Conservation (phyloP, 2,329 filamentous ascomycete genomes). For the Ophiostoma populinum region DNA sequence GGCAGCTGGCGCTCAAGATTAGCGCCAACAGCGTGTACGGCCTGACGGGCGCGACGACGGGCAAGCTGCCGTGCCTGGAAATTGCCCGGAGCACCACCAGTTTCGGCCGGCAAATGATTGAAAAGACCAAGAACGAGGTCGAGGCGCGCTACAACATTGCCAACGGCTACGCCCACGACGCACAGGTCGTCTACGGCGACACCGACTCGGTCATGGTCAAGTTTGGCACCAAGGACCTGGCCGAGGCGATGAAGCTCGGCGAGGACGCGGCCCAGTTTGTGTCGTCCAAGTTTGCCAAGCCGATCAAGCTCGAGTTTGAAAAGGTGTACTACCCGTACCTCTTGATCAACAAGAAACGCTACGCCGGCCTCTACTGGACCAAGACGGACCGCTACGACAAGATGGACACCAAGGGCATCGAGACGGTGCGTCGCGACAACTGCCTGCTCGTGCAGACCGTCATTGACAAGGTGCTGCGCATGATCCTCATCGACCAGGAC, state of each 20-base stretch:
- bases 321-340: slow-evolving; percentile 98
- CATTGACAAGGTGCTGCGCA: slow-evolving; percentile 88
- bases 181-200: slow-evolving; percentile 95
- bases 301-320: slow-evolving; percentile 98
- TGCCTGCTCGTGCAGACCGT: slow-evolving; percentile 90
- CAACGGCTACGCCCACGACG: slow-evolving; percentile 88
- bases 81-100: slow-evolving; percentile 95
- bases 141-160: slow-evolving; percentile 78
- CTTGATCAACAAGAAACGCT: slow-evolving; percentile 98
- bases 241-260: slow-evolving; percentile 86
- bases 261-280: slow-evolving; percentile 80
- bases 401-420: slow-evolving; percentile 99
- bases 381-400: slow-evolving; percentile 91
- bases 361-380: slow-evolving; percentile 96
- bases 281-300: slow-evolving; percentile 82
- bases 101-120: slow-evolving; percentile 98
- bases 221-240: slow-evolving; percentile 76
- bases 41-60: slow-evolving; percentile 86
- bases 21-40: slow-evolving; percentile 97
- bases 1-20: slow-evolving; percentile 88
- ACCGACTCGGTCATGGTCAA: slow-evolving; percentile 99
- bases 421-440: slow-evolving; percentile 93
- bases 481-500: slow-evolving; percentile 89
- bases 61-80: slow-evolving; percentile 83
- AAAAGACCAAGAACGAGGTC: slow-evolving; percentile 92